Evolutionary conservation across 2,329 filamentous ascomycete species (phyloP), one percentile per base, ranked within the genome.

Genomic region (Aspergillaceae sp.): DNA sequence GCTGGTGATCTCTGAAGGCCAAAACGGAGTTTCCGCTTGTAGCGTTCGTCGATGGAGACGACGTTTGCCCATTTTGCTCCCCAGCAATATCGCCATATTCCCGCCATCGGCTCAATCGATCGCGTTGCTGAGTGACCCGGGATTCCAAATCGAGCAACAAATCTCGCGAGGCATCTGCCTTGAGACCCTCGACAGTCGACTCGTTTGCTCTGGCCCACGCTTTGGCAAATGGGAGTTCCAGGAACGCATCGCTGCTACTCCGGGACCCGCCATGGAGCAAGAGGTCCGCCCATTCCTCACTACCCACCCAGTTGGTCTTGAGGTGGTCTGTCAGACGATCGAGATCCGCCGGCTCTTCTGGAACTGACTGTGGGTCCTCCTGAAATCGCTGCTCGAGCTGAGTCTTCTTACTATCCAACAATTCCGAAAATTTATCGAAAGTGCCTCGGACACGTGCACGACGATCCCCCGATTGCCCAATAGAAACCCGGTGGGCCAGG

Each of bases 221-320:
- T 6, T 79, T 73, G 29, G 86, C 78, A 51, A 90, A 92, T 0
- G 79, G 72, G 33, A 75, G 75, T 2, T 76, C 75, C 9, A 94
- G 62, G n/a, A 92, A 70, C 0, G 73, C 76, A 49, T 86, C 84
- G 30, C 72, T 76, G 28, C 71, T 71, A 2, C 73, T 67, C 5
- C 70, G 71, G 19, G 73, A 71, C 40, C 87, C 83, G 2, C 86
- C 86, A 43, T 83, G 74, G 0, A 92, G 62, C 19, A 95, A 68
- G 2, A 79, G 74, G 41, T 87, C 77, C 56, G 87, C 76, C 83
- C 88, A 91, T 46, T 79, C 76, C 48, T 83, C 78, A 57, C 83
- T 80, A 2, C 87, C 89, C 9, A 86, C 74, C 89, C 89, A 95
- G 54, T 88, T 87, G 2, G 77, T 74, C 37, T 77, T 78, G 55